phyloP scores from a whole-genome alignment of 2,329 filamentous ascomycete species.

The Aspergillus ochraceoroseus region DNA sequence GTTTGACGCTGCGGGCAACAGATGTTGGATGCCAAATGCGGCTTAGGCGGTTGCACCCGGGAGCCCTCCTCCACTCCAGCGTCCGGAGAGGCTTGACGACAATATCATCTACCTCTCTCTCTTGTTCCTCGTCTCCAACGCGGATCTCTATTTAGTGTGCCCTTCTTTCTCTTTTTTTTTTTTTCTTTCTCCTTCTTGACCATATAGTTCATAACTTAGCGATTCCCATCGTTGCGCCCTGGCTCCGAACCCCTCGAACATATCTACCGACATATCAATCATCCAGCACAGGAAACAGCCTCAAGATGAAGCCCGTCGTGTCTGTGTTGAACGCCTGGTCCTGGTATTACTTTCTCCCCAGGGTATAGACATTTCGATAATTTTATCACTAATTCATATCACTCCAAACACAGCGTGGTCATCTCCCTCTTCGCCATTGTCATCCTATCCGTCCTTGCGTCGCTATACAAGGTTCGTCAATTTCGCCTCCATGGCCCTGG shows the following conservation, averaged over 20 bases:
- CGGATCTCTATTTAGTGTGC: not conserved
- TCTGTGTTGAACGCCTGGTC: slow-evolving; percentile 90
- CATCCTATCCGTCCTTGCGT: slow-evolving; percentile 61
- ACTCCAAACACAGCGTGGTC: slow-evolving; percentile 59
- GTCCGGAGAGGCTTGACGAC: not conserved
- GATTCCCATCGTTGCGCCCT: not conserved
- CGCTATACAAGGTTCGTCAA: slow-evolving; percentile 64
- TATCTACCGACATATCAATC: too few species aligned
- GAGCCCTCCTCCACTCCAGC: slow-evolving; percentile 3
- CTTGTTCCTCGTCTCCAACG: too few species aligned
- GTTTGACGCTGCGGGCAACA: too few species aligned
- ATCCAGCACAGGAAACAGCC: slow-evolving; percentile 9
- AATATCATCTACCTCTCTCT: not conserved
- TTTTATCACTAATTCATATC: slow-evolving; percentile 12
- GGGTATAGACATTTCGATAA: slow-evolving; percentile 12
- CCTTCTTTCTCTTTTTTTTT: not conserved
- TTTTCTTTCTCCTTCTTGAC: not conserved
- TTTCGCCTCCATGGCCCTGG: slow-evolving; percentile 4
- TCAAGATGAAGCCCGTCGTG: slow-evolving; percentile 88
- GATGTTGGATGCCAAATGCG: not conserved
- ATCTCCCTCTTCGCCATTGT: slow-evolving; percentile 61
- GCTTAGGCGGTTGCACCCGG: slow-evolving; percentile 3
- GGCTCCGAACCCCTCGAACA: too few species aligned
- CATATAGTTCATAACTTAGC: not conserved
- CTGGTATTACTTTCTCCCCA: slow-evolving; percentile 59